These are phyloP conservation scores for Malus hybrid DNA, from an alignment of 331 rosid genomes.

Conservation along the genomic window DNA sequence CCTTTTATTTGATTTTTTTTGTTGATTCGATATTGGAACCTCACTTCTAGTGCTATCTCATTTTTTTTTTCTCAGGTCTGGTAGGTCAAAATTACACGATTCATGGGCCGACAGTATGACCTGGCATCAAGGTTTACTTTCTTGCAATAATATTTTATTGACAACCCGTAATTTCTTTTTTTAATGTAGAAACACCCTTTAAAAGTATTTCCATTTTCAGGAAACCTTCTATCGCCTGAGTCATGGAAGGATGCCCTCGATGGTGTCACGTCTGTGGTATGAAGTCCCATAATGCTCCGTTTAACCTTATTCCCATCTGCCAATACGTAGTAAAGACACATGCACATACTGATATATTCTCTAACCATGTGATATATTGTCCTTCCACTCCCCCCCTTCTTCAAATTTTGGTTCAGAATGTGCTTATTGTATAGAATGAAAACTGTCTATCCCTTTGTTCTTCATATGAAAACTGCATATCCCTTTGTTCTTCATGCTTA, in stretches of 20 bases:
- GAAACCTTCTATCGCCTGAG: conserved; percentile 75
- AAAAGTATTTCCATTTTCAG: conserved; percentile 35
- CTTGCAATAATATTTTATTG: conserved; percentile 1
- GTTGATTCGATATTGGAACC: not conserved
- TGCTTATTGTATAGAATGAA: not conserved
- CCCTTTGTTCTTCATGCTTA: not conserved
- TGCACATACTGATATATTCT: not conserved
- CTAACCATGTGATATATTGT: not conserved
- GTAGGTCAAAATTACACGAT: conserved; percentile 70
- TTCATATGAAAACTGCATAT: not conserved
- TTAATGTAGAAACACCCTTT: conserved; percentile 14
- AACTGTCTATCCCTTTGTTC: not conserved
- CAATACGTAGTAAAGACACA: not conserved
- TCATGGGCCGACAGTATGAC: conserved; percentile 60
- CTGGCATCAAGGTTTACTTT: conserved; percentile 77
- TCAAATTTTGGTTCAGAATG: not conserved
- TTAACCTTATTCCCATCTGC: not conserved
- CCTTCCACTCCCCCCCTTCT: not conserved
- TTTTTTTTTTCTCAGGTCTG: conserved; percentile 54
- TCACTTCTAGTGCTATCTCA: not conserved
- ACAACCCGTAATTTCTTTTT: not conserved
- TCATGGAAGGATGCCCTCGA: conserved; percentile 74
- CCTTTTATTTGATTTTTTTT: not conserved
- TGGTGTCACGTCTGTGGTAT: conserved; percentile 93
- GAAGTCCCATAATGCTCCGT: conserved; percentile 14